Evolutionary conservation across 495 filamentous ascomycete genomes (phyloP), one percentile per base, ranked within the genome.

Genomic region (Glonium stellatum): DNA sequence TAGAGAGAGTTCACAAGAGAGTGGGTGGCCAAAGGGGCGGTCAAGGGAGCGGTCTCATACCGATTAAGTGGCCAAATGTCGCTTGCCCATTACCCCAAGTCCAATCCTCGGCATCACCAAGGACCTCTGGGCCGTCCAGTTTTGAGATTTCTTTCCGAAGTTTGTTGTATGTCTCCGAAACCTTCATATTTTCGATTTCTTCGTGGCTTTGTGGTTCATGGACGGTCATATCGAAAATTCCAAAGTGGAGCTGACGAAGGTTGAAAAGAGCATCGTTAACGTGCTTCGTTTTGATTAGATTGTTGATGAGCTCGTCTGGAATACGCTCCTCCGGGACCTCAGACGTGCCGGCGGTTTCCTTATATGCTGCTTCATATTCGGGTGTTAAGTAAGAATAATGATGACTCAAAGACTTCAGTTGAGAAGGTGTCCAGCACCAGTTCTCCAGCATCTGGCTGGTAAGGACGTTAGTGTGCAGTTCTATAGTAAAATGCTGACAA

Each of bases 401-500:
- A 48, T 78, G 73, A 72, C 81, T 85, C 21, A 87, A 73, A n/a
- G 80, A 70, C 60, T 80, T 82, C 19, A 88, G 79, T 68, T 87
- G 85, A 4, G 79, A 80, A 4, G 85, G 81, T 0, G 81, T 85
- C 84, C 84, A 87, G 76, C 83, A 87, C 86, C 86, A 89, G 72
- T 88, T 87, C 73, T 88, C 86, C 2, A 89, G 77, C 84, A 88
- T 86, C 66, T 88, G 86, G 56, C 76, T 51, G 15, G 13, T 22
- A 15, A 22, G 10, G 13, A 25, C 5, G 19, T 51, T 15, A 51
- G 48, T 8, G 25, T 1, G 9, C 0, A 8, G 10, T 22, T 25
- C 15, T 4, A 25, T 25, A 10, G 31, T 15, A 15, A 31, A 31
- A 15, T 6, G 21, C 21, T 22, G 18, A 1, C 44, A 19, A 46